Evolutionary conservation across 164 flowering plant genomes (phyloP).

Genomic region (Cinnamomum chago): DNA sequence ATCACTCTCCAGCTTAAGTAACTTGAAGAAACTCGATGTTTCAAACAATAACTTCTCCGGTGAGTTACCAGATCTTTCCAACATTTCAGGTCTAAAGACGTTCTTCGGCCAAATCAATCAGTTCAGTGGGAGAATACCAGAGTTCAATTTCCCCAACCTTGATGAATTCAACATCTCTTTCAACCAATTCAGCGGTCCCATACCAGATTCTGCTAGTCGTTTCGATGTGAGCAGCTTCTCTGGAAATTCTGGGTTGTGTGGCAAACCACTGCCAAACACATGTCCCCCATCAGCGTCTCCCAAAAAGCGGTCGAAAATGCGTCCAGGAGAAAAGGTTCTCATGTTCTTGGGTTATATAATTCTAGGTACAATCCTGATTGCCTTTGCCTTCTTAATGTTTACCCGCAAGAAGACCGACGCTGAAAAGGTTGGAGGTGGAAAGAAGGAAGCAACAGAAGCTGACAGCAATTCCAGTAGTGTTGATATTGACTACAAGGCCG

Average conservation of each 20-base stretch:
- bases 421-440: slow-evolving; percentile 9
- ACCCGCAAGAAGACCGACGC: slow-evolving; percentile 18
- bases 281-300: slow-evolving; percentile 22
- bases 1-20: slow-evolving; percentile 29
- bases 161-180: slow-evolving; percentile 38
- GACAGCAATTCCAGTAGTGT: slow-evolving; percentile 16
- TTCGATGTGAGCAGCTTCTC: slow-evolving; percentile 19
- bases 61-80: slow-evolving; percentile 36
- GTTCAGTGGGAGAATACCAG: slow-evolving; percentile 40
- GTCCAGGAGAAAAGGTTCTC: slow-evolving; percentile 21
- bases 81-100: slow-evolving; percentile 34
- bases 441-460: slow-evolving; percentile 18
- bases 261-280: slow-evolving; percentile 30
- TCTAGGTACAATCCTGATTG: slow-evolving; percentile 23
- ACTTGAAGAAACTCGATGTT: slow-evolving; percentile 36
- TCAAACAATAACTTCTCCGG: slow-evolving; percentile 43
- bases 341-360: slow-evolving; percentile 43
- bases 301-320: slow-evolving; percentile 13
- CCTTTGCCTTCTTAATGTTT: slow-evolving; percentile 22
- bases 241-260: slow-evolving; percentile 48
- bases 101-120: slow-evolving; percentile 45
- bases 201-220: slow-evolving; percentile 30
- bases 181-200: slow-evolving; percentile 44
- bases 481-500: slow-evolving; percentile 24
- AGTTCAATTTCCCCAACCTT: slow-evolving; percentile 41